Evolutionary conservation across 1,139 yeast species (phyloP), one percentile per base, ranked within the genome.

Genomic region (Dujonia santamariae): DNA sequence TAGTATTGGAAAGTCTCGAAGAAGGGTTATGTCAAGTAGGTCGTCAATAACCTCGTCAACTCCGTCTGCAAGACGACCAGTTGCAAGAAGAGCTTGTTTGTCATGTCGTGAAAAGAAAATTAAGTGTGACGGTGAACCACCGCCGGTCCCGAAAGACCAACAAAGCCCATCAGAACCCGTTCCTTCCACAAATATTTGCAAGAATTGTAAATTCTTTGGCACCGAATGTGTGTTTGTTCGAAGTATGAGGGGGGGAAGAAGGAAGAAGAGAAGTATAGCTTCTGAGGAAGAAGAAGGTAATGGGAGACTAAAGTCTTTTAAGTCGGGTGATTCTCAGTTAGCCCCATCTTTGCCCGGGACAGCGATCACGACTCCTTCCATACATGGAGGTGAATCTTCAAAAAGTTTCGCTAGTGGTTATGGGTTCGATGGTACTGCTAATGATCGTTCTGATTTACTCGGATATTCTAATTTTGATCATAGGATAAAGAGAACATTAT

Each of bases 81-180:
- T 78, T 4, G 80, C 84, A 2, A 63, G 77, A 33, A 58, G 80
- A 29, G 84, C 85, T 0, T 78, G 85, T 48, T 57, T 78, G 13
- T 65, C 76, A 12, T 78, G 85, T 43, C 71, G 85, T 19, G 82
- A 76, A 42, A 76, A 76, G 58, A 78, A 78, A 46, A 67, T 78
- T 43, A 77, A 76, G 43, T 78, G 85, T 51, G 82, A 78, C 43
- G 84, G 84, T 6, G 80, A 75, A 42, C 15, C 28, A 9, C 49
- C 61, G n/a, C 52, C 21, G 7, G 26, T n/a, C 23, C 9, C 56
- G 31, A 35, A 50, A 47, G 30, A 58, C 38, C 34, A 52, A 37
- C 37, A 42, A 2, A 34, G 44, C 19, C 35, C 46, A 29, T 6
- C 17, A 15, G 17, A 14, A 44, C 14, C 37, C 30, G 32, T 20